These are phyloP conservation scores for Pinus albicaulis DNA, from an alignment of 75 land plant species.

Conservation along the genomic window DNA sequence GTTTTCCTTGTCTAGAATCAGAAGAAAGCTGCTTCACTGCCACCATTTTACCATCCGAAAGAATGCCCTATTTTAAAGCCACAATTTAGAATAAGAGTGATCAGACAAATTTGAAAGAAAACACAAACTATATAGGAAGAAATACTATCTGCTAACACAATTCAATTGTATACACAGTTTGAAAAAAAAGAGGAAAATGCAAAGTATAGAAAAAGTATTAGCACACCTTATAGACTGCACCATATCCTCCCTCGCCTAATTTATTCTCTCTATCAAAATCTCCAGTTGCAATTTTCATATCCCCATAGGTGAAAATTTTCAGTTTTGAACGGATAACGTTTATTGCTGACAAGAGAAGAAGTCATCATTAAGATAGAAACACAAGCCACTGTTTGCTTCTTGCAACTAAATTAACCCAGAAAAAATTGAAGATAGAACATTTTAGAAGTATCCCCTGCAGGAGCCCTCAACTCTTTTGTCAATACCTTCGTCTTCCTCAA, in stretches of 20 bases:
- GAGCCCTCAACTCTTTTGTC: not conserved
- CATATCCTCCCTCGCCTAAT: constrained; percentile 24
- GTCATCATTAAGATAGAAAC: not conserved
- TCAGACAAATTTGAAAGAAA: too few relatives aligned
- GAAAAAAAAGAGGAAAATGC: not conserved
- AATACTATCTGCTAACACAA: not conserved
- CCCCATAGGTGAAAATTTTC: constrained; percentile 36
- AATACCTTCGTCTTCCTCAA: constrained; percentile 31
- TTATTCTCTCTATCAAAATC: constrained; percentile 22
- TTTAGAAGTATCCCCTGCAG: not conserved
- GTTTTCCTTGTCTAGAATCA: constrained; percentile 15
- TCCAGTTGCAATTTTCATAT: constrained; percentile 20
- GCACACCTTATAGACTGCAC: constrained; percentile 28
- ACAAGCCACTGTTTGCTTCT: not conserved
- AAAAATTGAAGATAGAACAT: too few relatives aligned
- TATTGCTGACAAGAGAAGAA: constrained; percentile 24
- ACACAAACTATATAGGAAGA: not conserved
- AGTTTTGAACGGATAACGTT: constrained; percentile 25
- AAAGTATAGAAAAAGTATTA: not conserved
- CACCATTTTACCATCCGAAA: constrained; percentile 13
- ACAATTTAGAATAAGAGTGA: not conserved
- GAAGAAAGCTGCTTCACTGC: constrained; percentile 17
- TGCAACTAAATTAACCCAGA: constrained; percentile 5
- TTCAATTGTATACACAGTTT: too few relatives aligned
- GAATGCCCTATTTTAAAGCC: constrained; percentile 13